Evolutionary conservation across 2,329 filamentous ascomycete genomes (phyloP).

Genomic region (Cladosporium halotolerans): DNA sequence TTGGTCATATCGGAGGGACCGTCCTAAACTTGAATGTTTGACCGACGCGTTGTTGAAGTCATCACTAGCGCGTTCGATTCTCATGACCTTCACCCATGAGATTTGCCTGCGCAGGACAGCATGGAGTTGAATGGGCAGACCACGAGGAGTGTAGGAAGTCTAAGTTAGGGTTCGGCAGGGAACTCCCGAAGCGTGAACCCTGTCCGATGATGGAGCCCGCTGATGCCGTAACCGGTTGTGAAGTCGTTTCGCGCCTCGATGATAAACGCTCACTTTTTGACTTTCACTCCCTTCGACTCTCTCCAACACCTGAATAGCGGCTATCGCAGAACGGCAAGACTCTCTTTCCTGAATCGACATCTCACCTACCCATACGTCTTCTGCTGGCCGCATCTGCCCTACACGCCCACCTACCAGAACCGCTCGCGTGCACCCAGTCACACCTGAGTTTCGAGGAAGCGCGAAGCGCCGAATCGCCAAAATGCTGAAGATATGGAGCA

Average conservation of each 20-base stretch:
- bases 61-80: too few relatives aligned
- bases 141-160: neutral
- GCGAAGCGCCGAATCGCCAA: conserved; percentile 35
- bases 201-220: neutral
- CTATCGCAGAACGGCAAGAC: too few relatives aligned
- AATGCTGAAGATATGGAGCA: conserved; percentile 99
- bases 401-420: neutral
- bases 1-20: too few relatives aligned
- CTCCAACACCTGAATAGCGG: neutral
- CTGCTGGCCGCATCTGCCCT: neutral
- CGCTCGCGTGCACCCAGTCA: conserved; percentile 9
- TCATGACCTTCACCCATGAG: too few relatives aligned
- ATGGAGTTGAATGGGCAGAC: too few relatives aligned
- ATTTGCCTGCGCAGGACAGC: too few relatives aligned
- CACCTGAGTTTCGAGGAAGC: neutral
- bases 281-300: neutral
- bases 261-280: neutral
- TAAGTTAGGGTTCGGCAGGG: neutral
- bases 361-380: neutral
- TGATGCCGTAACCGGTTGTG: neutral
- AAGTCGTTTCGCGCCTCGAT: neutral
- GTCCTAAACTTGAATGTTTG: too few relatives aligned
- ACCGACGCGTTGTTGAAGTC: too few relatives aligned
- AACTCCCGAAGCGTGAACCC: neutral
- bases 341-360: neutral